Percentiles rank a stretch among this genome's conserved stretches.
Conservation (phyloP, 768 basidiomycete genomes). For the Suillus sp. region DNA sequence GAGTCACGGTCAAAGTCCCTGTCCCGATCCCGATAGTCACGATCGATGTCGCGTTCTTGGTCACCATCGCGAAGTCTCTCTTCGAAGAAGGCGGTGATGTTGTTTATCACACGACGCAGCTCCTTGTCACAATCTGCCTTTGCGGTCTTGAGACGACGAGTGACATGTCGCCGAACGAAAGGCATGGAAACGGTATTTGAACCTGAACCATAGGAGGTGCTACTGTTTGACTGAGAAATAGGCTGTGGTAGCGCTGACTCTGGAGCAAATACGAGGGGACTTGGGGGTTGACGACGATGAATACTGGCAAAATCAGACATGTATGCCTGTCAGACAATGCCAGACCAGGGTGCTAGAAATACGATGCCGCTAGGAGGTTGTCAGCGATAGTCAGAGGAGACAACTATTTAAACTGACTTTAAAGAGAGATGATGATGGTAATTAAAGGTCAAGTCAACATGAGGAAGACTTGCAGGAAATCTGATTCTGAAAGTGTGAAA, state of each 20-base stretch:
- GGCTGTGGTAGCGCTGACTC: constrained; percentile 60
- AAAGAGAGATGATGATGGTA: constrained; percentile 16
- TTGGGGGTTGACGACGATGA: constrained; percentile 60
- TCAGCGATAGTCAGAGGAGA: neutral
- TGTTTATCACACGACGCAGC: constrained; percentile 89
- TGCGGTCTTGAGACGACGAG: constrained; percentile 87
- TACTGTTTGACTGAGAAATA: constrained; percentile 42
- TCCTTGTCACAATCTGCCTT: constrained; percentile 98
- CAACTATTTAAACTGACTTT: neutral
- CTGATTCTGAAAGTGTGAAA: constrained; percentile 12
- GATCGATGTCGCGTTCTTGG: constrained; percentile 62
- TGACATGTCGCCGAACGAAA: constrained; percentile 91
- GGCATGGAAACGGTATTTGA: constrained; percentile 89
- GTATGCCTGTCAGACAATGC: constrained; percentile 16
- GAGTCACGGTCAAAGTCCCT: constrained; percentile 60
- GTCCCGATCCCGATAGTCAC: constrained; percentile 48
- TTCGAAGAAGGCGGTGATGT: constrained; percentile 94
- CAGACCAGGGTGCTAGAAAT: constrained; percentile 21
- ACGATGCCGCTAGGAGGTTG: constrained; percentile 2
- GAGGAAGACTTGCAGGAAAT: constrained; percentile 15
- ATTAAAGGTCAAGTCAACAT: constrained; percentile 22
- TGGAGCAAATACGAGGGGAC: constrained; percentile 77
- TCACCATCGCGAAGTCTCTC: constrained; percentile 81
- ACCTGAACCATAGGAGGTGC: constrained; percentile 45
- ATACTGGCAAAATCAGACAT: constrained; percentile 54